phyloP scores from a whole-genome alignment of 495 filamentous ascomycete genomes.

The Xylona heveae region DNA sequence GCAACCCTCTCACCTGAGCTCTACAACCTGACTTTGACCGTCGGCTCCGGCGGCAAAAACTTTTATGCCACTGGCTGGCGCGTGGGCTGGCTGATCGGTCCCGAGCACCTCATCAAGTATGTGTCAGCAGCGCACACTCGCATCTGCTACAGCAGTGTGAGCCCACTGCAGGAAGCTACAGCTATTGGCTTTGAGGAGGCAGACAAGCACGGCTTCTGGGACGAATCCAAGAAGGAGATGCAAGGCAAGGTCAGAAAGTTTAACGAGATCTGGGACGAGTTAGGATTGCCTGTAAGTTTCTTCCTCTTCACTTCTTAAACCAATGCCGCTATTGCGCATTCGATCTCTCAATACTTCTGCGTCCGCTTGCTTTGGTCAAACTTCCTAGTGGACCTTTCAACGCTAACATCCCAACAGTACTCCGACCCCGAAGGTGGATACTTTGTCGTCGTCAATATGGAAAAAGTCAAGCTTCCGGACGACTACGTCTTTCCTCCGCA shows the following conservation, averaged over 20 bases:
- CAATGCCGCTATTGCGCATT: no score
- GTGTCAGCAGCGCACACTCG: slow-evolving; percentile 82
- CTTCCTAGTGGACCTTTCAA: background rate
- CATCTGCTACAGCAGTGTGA: slow-evolving; percentile 89
- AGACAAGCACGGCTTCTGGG: slow-evolving; percentile 72
- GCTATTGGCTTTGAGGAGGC: slow-evolving; percentile 89
- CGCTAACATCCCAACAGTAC: slow-evolving; percentile 26
- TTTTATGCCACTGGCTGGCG: slow-evolving; percentile 97
- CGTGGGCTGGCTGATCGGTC: slow-evolving; percentile 87
- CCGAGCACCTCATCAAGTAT: slow-evolving; percentile 73
- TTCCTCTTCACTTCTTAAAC: no score
- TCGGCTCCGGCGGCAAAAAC: slow-evolving; percentile 90
- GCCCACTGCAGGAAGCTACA: slow-evolving; percentile 86
- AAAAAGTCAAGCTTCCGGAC: slow-evolving; percentile 57
- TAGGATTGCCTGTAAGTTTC: slow-evolving; percentile 45
- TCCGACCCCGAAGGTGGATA: slow-evolving; percentile 90
- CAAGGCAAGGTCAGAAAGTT: slow-evolving; percentile 70
- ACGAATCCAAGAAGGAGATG: slow-evolving; percentile 68
- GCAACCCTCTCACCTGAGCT: slow-evolving; percentile 77
- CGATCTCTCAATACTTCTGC: no score
- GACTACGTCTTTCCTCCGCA: slow-evolving; percentile 76
- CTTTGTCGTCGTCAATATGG: slow-evolving; percentile 85
- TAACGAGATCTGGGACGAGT: slow-evolving; percentile 72
- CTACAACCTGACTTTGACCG: slow-evolving; percentile 69
- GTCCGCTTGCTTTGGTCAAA: no score